Conservation (phyloP, 139 green algal genomes). For the Coelastrella sp. region DNA sequence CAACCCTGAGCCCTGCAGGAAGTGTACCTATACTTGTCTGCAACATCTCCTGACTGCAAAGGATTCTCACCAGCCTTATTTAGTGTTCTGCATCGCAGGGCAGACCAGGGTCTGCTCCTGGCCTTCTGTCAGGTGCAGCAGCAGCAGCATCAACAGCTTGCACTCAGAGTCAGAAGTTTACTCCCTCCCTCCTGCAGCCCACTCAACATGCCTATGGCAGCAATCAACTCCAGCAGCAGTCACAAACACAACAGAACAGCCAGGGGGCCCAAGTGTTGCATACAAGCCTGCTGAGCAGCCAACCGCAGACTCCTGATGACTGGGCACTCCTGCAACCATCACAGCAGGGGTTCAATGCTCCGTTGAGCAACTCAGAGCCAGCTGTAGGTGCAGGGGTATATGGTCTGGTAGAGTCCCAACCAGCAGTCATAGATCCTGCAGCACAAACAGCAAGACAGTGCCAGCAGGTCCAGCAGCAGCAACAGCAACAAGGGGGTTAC, state of each 20-base stretch:
- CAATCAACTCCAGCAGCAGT: not conserved
- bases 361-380: no score
- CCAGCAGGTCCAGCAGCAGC: slow-evolving; percentile 12
- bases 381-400: no score
- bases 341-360: not conserved
- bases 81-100: no score
- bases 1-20: no score
- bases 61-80: no score
- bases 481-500: no score
- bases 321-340: not conserved
- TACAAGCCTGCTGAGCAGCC: not conserved
- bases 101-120: not conserved
- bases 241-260: not conserved
- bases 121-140: not conserved
- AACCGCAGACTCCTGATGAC: not conserved
- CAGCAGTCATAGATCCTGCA: slow-evolving; percentile 7
- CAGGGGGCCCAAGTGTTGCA: no score
- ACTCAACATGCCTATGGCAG: not conserved
- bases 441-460: not conserved
- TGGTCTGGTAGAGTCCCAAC: no score
- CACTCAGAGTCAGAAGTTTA: not conserved
- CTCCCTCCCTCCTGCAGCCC: not conserved
- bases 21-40: no score
- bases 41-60: no score
- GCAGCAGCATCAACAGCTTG: not conserved